A percentile compares a stretch with the other conserved stretches of the same genome.
Evolutionary conservation across 768 basidiomycete species (phyloP).

Genomic region (Amanita thiersii): DNA sequence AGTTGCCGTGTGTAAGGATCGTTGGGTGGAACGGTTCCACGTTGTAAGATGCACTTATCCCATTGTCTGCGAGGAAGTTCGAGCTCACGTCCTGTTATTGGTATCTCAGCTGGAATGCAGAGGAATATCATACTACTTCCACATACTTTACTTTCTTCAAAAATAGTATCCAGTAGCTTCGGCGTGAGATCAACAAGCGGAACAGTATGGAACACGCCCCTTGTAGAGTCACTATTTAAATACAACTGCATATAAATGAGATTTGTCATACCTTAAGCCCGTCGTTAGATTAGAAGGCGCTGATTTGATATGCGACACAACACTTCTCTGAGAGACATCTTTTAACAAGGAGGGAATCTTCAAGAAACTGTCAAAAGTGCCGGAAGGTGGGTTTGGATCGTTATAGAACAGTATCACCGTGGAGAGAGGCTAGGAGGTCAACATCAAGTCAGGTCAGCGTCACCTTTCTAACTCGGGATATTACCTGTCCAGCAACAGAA

Average conservation of each 20-base stretch:
- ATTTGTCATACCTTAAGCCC: neutral
- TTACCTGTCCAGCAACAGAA: no score
- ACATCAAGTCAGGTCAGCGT: neutral
- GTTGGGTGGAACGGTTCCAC: neutral
- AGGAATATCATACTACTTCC: neutral
- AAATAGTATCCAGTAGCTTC: conserved; percentile 22
- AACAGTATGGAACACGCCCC: conserved; percentile 26
- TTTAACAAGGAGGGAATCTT: neutral
- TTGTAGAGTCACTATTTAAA: no score
- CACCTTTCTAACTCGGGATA: no score
- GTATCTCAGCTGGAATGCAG: neutral
- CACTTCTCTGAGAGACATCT: neutral
- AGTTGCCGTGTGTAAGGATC: neutral
- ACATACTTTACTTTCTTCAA: conserved; percentile 29
- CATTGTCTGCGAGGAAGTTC: neutral
- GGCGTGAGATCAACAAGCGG: conserved; percentile 22
- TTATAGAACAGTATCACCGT: conserved; percentile 16
- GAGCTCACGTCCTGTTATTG: neutral
- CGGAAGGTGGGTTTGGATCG: neutral
- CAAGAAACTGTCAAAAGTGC: neutral
- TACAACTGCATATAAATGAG: no score
- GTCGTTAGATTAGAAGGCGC: neutral
- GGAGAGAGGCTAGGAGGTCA: conserved; percentile 19
- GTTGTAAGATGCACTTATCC: conserved; percentile 4
- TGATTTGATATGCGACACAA: neutral